Evolutionary conservation across 164 flowering plant genomes (phyloP).

Genomic region (Aristolochia fimbriata): DNA sequence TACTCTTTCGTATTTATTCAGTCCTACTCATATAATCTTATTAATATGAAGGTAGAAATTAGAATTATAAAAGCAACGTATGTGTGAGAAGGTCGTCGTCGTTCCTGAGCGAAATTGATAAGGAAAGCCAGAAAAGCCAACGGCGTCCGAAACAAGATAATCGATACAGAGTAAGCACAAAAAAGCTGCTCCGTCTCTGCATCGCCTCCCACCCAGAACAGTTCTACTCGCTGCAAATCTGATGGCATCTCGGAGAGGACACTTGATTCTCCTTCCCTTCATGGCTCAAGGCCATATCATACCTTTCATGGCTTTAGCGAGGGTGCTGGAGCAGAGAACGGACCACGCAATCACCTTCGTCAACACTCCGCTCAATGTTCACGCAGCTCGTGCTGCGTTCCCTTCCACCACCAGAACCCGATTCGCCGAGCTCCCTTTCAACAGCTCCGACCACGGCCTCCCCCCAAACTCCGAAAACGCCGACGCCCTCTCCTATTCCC

Average conservation of each 20-base stretch:
- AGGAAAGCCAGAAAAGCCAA: no score
- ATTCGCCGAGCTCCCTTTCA: constrained; percentile 12
- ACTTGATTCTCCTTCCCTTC: constrained; percentile 9
- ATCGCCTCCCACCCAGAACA: neutral
- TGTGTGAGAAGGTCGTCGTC: no score
- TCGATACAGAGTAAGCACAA: no score
- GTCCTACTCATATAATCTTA: no score
- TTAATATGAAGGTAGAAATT: no score
- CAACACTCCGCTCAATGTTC: constrained; percentile 12
- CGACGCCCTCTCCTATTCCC: constrained; percentile 4
- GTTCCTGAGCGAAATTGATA: no score
- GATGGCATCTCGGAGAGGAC: neutral
- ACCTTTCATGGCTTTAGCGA: constrained; percentile 11
- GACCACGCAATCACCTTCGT: constrained; percentile 8
- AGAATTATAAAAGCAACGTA: no score
- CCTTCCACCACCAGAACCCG: constrained; percentile 8
- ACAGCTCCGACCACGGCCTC: constrained; percentile 11
- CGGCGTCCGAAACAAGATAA: no score
- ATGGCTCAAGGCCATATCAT: constrained; percentile 13
- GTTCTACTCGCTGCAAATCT: neutral
- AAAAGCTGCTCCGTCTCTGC: no score
- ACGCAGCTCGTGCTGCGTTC: neutral
- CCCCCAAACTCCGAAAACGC: constrained; percentile 12
- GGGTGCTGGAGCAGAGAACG: neutral
- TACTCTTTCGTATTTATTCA: no score